These are phyloP conservation scores for Elaeis guineensis DNA, from an alignment of 176 grass and related monocot genomes.

Conservation along the genomic window DNA sequence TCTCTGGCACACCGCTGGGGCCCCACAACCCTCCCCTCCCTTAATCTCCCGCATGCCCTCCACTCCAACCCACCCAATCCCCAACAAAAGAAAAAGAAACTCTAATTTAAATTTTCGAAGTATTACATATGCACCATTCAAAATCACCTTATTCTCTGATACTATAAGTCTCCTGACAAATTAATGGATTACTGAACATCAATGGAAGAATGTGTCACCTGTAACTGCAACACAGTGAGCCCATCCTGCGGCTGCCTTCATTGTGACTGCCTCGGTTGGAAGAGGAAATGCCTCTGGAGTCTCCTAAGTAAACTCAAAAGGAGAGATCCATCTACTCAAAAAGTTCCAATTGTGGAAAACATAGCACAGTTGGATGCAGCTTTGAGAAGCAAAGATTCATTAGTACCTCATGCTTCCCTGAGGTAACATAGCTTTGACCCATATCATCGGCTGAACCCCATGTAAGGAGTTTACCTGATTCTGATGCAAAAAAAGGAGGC, in stretches of 20 bases:
- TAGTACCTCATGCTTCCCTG: slow-evolving; percentile 91
- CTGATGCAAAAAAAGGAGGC: slow-evolving; percentile 22
- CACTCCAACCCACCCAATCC: too few species aligned
- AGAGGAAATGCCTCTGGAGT: slow-evolving; percentile 90
- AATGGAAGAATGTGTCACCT: slow-evolving; percentile 21
- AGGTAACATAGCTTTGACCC: slow-evolving; percentile 92
- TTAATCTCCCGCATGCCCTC: too few species aligned
- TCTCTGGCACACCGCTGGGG: too few species aligned
- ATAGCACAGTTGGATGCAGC: too few species aligned
- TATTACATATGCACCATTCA: too few species aligned
- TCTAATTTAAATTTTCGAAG: too few species aligned
- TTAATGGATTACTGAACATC: too few species aligned
- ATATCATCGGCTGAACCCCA: slow-evolving; percentile 96
- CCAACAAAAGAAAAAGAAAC: too few species aligned
- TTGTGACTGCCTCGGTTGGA: slow-evolving; percentile 54
- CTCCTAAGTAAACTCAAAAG: slow-evolving; percentile 38
- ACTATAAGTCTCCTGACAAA: too few species aligned
- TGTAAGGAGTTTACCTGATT: slow-evolving; percentile 81
- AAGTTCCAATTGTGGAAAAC: not conserved
- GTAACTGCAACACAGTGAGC: slow-evolving; percentile 87
- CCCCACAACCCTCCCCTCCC: too few species aligned
- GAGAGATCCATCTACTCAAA: slow-evolving; percentile 10
- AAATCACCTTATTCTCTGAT: too few species aligned
- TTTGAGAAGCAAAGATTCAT: slow-evolving; percentile 10
- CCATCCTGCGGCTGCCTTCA: slow-evolving; percentile 85